These are phyloP conservation scores for Candida albicans DNA, from an alignment of 1,139 yeast species.

Conservation along the genomic window DNA sequence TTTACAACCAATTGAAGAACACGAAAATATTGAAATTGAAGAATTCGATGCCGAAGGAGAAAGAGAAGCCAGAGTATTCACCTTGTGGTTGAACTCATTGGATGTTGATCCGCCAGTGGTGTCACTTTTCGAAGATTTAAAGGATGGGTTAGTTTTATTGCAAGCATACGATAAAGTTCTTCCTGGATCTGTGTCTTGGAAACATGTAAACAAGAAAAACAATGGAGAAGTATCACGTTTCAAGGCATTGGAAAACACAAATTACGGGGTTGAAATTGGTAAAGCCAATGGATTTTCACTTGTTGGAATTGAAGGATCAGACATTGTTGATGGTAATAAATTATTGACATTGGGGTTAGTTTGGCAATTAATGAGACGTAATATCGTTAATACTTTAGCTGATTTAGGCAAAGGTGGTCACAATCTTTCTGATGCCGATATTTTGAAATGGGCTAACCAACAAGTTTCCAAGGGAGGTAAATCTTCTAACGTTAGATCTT, in stretches of 20 bases:
- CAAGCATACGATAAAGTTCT: conserved; percentile 95
- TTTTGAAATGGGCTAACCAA: conserved; percentile 89
- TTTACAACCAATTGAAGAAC: conserved; percentile 90
- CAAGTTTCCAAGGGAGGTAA: conserved; percentile 86
- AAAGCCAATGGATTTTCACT: conserved; percentile 87
- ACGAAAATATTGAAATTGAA: conserved; percentile 83
- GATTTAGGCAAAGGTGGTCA: conserved; percentile 60
- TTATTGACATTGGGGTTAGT: conserved; percentile 91
- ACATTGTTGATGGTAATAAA: conserved; percentile 91
- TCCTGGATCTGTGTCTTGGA: conserved; percentile 85
- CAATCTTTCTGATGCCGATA: conserved; percentile 74
- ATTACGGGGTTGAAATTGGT: conserved; percentile 95
- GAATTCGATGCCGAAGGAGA: conserved; percentile 99
- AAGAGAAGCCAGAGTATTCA: conserved; percentile 97
- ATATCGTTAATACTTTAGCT: conserved; percentile 80
- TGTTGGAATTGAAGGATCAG: conserved; percentile 98
- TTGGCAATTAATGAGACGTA: conserved; percentile 98
- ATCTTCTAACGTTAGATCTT: conserved; percentile 65
- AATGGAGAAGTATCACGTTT: conserved; percentile 80
- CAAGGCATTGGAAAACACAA: conserved; percentile 93
- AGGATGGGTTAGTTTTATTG: conserved; percentile 84
- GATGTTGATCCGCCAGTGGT: conserved; percentile 96
- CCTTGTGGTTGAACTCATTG: conserved; percentile 93
- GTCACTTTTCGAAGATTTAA: conserved; percentile 87
- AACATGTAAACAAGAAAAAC: conserved; percentile 75